These are phyloP conservation scores for Lecanicillium sp. DNA, from an alignment of 2,329 filamentous ascomycete genomes.

Conservation along the genomic window DNA sequence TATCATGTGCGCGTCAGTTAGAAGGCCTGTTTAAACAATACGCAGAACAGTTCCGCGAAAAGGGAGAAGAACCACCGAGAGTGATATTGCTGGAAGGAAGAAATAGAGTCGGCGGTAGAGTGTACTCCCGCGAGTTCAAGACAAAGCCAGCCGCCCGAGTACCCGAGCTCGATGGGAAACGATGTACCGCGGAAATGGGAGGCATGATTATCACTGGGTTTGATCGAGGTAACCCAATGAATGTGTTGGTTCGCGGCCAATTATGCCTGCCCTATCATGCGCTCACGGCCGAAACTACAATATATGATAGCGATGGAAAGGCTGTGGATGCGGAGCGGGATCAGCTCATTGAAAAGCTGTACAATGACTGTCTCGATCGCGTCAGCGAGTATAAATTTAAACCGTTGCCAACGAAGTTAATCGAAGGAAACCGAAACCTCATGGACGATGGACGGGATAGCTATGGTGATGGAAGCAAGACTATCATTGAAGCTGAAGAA, in stretches of 20 bases:
- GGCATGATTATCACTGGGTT: conserved; percentile 98
- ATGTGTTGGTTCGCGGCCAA: conserved; percentile 84
- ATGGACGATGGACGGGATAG: conserved; percentile 80
- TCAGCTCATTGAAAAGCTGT: conserved; percentile 78
- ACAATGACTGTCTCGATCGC: conserved; percentile 89
- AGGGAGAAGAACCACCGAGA: conserved; percentile 61
- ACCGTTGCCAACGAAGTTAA: conserved; percentile 57
- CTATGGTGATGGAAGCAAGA: conserved; percentile 58
- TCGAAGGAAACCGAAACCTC: conserved; percentile 74
- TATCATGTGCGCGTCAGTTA: conserved; percentile 86
- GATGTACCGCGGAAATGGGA: conserved; percentile 88
- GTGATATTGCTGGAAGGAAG: conserved; percentile 83
- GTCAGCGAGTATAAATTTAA: conserved; percentile 88
- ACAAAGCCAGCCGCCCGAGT: conserved; percentile 46
- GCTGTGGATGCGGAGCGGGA: conserved; percentile 74
- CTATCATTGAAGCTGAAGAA: conserved; percentile 65
- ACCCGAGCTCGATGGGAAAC: conserved; percentile 46
- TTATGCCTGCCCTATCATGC: conserved; percentile 80
- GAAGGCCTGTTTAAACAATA: conserved; percentile 81
- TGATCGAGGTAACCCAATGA: conserved; percentile 88
- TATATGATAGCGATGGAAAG: conserved; percentile 78
- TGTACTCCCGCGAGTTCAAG: conserved; percentile 72
- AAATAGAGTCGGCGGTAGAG: conserved; percentile 78
- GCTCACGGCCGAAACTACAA: conserved; percentile 70
- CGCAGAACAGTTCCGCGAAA: conserved; percentile 55